These are phyloP conservation scores for Kentomonas sorsogonicus DNA, from an alignment of 208 protist species.

Conservation along the genomic window DNA sequence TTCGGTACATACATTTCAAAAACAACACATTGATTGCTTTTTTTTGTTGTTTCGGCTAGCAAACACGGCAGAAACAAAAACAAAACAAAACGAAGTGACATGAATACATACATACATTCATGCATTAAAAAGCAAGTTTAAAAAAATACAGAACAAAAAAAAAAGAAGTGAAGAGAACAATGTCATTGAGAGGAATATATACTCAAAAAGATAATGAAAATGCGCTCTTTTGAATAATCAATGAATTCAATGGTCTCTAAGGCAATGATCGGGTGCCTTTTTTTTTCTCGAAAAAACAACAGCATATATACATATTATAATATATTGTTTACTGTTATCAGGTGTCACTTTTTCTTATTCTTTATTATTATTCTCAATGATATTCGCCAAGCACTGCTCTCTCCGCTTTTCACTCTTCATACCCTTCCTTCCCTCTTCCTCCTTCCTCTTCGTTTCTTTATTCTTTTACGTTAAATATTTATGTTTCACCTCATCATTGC, in stretches of 20 bases:
- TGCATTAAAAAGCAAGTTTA: not conserved
- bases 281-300: too few species aligned
- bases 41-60: not conserved
- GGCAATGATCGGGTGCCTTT: too few species aligned
- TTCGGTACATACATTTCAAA: not conserved
- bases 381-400: too few species aligned
- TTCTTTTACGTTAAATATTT: not conserved
- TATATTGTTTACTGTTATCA: too few species aligned
- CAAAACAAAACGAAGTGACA: not conserved
- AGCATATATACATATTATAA: too few species aligned
- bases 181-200: not conserved
- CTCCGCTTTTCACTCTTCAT: too few species aligned
- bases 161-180: not conserved
- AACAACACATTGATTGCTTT: not conserved
- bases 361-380: too few species aligned
- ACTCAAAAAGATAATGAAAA: not conserved
- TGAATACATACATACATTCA: not conserved
- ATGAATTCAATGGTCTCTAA: not conserved
- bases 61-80: not conserved
- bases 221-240: not conserved
- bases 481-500: too few species aligned
- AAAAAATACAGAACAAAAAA: not conserved
- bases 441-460: conserved; percentile 2
- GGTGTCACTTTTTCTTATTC: too few species aligned
- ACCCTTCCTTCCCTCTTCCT: too few species aligned